phyloP scores from a whole-genome alignment of 2,329 filamentous ascomycete species.

The Colletotrichum cordylinicola region DNA sequence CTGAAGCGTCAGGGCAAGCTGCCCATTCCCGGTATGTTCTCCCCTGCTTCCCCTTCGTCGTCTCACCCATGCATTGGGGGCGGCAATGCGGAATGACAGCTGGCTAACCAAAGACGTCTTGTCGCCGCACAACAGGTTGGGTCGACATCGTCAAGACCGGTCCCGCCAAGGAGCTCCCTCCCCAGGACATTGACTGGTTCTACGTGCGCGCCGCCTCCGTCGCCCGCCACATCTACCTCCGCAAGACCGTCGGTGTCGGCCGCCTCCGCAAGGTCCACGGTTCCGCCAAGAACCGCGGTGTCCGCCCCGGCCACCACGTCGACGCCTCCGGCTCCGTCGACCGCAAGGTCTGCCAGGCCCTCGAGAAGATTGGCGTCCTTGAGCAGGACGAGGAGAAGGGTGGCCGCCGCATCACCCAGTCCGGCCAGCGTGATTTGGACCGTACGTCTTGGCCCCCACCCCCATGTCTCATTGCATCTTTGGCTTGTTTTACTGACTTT shows the following conservation, averaged over 20 bases:
- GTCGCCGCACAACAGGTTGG: conserved; percentile 72
- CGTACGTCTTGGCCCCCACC: conserved; percentile 53
- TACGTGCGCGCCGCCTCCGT: conserved; percentile 90
- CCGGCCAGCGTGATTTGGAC: conserved; percentile 98
- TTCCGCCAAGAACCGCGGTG: conserved; percentile 95
- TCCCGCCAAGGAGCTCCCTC: conserved; percentile 94
- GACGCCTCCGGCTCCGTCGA: conserved; percentile 95
- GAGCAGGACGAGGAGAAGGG: conserved; percentile 99
- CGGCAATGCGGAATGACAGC: no score
- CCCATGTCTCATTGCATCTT: not conserved
- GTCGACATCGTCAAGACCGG: conserved; percentile 99
- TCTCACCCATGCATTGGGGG: no score
- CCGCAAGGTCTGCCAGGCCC: conserved; percentile 95
- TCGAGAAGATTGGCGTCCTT: conserved; percentile 99
- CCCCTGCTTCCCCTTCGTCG: not conserved
- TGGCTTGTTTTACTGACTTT: not conserved
- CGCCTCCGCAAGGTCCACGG: conserved; percentile 97
- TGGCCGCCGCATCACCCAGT: conserved; percentile 97
- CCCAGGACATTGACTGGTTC: conserved; percentile 98
- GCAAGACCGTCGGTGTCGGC: conserved; percentile 99
- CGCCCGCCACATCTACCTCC: conserved; percentile 98
- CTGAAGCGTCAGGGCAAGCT: conserved; percentile 95
- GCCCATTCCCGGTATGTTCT: conserved; percentile 79
- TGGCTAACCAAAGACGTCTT: no score
- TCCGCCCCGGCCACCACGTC: conserved; percentile 90